Conservation (phyloP, 176 grass and related monocot species). For the Rhipidocladum racemiflorum region DNA sequence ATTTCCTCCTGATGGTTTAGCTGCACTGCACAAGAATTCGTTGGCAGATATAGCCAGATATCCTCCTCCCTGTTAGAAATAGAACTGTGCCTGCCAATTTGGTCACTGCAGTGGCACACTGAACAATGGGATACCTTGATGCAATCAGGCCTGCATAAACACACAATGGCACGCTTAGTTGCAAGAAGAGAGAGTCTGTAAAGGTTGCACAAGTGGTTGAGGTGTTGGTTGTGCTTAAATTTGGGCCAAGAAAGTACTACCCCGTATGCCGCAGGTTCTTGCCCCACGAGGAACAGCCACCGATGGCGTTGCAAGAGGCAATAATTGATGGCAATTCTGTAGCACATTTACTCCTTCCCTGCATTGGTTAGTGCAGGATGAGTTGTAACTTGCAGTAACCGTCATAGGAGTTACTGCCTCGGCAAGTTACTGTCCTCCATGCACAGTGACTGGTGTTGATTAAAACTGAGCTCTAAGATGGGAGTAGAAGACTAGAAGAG, state of each 20-base stretch:
- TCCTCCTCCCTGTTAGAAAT: background rate
- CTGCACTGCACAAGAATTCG: background rate
- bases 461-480: too few relatives aligned
- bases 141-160: background rate
- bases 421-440: background rate
- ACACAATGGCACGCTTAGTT: background rate
- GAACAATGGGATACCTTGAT: background rate
- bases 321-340: constrained; percentile 40
- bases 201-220: background rate
- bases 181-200: background rate
- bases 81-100: background rate
- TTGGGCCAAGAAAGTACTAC: background rate
- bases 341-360: constrained; percentile 39
- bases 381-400: constrained; percentile 13
- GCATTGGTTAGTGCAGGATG: constrained; percentile 33
- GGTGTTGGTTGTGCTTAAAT: background rate
- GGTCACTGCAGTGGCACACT: background rate
- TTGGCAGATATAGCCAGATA: background rate
- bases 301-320: constrained; percentile 22
- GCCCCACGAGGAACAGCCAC: constrained; percentile 28
- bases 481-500: background rate
- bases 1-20: background rate
- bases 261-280: background rate
- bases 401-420: background rate
- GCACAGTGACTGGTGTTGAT: too few relatives aligned